Evolutionary conservation across 345 rosid genomes (phyloP), one percentile per base, ranked within the genome.

Genomic region (Erysimum cheiranthoides): DNA sequence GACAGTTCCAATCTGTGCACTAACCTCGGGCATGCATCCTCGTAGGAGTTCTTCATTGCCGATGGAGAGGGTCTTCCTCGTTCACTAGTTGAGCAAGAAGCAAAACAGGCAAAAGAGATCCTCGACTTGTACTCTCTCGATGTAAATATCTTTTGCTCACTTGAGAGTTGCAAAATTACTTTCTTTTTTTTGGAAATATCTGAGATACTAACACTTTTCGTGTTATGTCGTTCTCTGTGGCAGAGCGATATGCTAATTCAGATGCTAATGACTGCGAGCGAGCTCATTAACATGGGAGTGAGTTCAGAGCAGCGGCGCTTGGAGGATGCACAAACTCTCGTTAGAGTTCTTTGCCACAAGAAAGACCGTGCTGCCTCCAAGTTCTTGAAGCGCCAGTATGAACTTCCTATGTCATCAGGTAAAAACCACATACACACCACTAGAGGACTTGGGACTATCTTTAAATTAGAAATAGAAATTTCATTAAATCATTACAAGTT

Each of bases 361-460:
- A 95, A 88, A 79, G 97, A 95, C 77, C 82, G 88, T 31, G 87
- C 78, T 66, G 97, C 97, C 70, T 95, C 99, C 66, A 88, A 79
- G 80, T 95, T 89, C 81, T 79, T 95, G 39, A 95, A 88, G 80
- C 82, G 71, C 54, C 97, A 92, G 61, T 95, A 90, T 75, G 82
- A 95, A 70, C 90, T 92, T 73, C 99, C 99, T 63, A 89, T 84
- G 90, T 90, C 99, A 60, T 86, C 99, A 92, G 99, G 99, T 95
- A 74, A 78, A 6, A 11, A 27, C 14, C 14, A 28, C 35, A 70
- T 21, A 59, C 25, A 67, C 59, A 25, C 47, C 50, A 59, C 12
- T 32, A 47, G 39, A 68, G 11, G 53, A 14, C 30, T 38, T 66
- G 7, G 7, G 21, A 28, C 25, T 10, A 31, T 68, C 53, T 58